Evolutionary conservation across 306 rosid species (phyloP).

Genomic region (Sophora flavescens): DNA sequence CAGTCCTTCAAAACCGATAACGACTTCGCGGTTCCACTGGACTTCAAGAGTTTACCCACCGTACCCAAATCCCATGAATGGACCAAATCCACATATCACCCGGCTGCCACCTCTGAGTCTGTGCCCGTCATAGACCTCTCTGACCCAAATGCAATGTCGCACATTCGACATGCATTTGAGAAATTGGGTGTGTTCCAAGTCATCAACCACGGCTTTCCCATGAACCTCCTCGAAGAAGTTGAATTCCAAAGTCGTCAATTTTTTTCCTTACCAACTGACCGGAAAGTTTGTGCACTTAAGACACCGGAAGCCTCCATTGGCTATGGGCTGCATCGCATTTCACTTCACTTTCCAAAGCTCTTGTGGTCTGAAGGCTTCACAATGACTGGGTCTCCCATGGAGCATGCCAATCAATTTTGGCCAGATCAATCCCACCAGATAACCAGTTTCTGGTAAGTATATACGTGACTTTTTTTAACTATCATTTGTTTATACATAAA

Average conservation of each 20-base stretch:
- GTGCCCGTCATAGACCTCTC: slow-evolving; percentile 52
- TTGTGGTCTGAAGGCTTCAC: slow-evolving; percentile 68
- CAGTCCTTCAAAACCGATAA: not conserved
- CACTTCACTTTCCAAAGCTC: slow-evolving; percentile 30
- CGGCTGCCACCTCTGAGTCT: not conserved
- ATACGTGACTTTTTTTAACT: no score
- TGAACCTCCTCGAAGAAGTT: slow-evolving; percentile 14
- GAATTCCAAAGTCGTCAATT: slow-evolving; percentile 43
- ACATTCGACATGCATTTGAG: slow-evolving; percentile 47
- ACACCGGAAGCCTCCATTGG: slow-evolving; percentile 31
- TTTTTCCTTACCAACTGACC: slow-evolving; percentile 50
- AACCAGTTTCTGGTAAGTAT: slow-evolving; percentile 57
- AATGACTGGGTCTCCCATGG: slow-evolving; percentile 48
- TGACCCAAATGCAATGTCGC: slow-evolving; percentile 44
- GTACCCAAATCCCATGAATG: slow-evolving; percentile 58
- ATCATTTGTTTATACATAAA: no score
- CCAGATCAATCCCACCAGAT: slow-evolving; percentile 41
- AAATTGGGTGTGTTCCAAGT: slow-evolving; percentile 60
- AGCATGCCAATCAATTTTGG: slow-evolving; percentile 63
- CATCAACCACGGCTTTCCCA: slow-evolving; percentile 56
- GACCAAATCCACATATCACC: slow-evolving; percentile 21
- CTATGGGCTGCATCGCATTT: slow-evolving; percentile 55
- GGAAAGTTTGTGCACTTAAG: slow-evolving; percentile 50
- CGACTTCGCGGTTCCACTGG: slow-evolving; percentile 42
- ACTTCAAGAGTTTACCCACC: slow-evolving; percentile 40